Base-by-base conservation (phyloP, 495 filamentous ascomycete species). In the Penicillium alfredii region DNA sequence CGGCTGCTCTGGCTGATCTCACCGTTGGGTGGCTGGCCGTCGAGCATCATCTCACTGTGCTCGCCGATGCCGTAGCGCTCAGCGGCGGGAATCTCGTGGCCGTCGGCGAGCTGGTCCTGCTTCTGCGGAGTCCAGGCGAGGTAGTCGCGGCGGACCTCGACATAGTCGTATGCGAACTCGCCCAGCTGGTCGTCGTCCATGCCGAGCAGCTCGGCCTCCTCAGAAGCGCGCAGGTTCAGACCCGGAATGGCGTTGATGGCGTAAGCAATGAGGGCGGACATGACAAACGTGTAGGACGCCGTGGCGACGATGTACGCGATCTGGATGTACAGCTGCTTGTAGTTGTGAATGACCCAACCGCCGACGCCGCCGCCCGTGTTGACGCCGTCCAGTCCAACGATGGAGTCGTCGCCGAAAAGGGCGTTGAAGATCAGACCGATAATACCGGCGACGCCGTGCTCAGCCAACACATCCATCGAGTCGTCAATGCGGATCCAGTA, bases 141-240 rank as follows among this genome's bases (percentile, higher is more conserved):
- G 70, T 95, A 98, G 60, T 98, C 92, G 42, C 92, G 80, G 39
- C 92, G 82, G 42, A 98, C 92, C 71, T 98, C 92, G 49, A 98
- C 92, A 61, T 98, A 98, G 64, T 98, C 92, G 69, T 98, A 98
- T 5, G 92, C 93, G 56, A 98, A 98, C 63, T 98, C 92, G 55
- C 92, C 92, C 21, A 96, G 82, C 58, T 98, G 92, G 67, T 98
- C 92, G 58, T 97, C 93, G 50, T 98, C 92, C 89, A 97, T 95
- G 38, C 92, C 92, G 33, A 97, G 77, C 12, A 98, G 76, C 62
- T 98, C 92, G n/a, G 93, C 92, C 66, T 98, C 86, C 51, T 94
- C 87, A 20, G 80, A 86, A 8, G 92, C 92, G 29, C 92, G 85
- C 40, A 98, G 83, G 45, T 94, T 77, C 9, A 98, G 75, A 18